These are phyloP conservation scores for Phialemoniopsis sp. DNA, from an alignment of 2,329 filamentous ascomycete genomes.

Conservation along the genomic window DNA sequence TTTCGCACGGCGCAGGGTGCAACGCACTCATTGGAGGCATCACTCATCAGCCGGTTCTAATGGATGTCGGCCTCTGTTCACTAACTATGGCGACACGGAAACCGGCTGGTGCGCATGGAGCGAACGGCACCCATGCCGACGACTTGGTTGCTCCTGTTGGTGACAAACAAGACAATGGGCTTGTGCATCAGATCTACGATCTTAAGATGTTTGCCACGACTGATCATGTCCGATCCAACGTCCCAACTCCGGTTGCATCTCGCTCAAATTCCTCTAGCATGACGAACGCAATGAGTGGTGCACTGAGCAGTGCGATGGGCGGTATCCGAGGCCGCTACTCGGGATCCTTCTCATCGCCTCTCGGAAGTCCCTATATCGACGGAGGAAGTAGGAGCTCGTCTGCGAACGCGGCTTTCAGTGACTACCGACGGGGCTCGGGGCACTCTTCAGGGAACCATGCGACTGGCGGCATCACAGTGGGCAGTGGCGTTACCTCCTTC, in stretches of 20 bases:
- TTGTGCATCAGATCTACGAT: slow-evolving; percentile 63
- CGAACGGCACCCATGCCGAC: background rate
- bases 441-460: slow-evolving; percentile 20
- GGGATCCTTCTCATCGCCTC: slow-evolving; percentile 32
- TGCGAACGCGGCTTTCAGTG: slow-evolving; percentile 32
- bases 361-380: slow-evolving; percentile 14
- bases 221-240: slow-evolving; percentile 60
- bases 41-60: slow-evolving; percentile 83
- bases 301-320: slow-evolving; percentile 18
- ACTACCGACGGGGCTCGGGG: slow-evolving; percentile 23
- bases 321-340: slow-evolving; percentile 34
- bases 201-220: slow-evolving; percentile 70
- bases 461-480: slow-evolving; percentile 30
- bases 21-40: slow-evolving; percentile 92
- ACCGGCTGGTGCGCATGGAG: slow-evolving; percentile 28
- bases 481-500: slow-evolving; percentile 31
- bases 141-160: slow-evolving; percentile 7
- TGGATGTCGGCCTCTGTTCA: slow-evolving; percentile 87
- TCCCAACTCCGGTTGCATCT: slow-evolving; percentile 24
- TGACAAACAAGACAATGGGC: slow-evolving; percentile 24
- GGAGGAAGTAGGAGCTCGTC: slow-evolving; percentile 39
- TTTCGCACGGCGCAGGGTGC: slow-evolving; percentile 93
- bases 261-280: slow-evolving; percentile 23
- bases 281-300: slow-evolving; percentile 16
- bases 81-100: slow-evolving; percentile 81